Conservation (phyloP, 1,139 yeast species). For the Torulaspora globosa region DNA sequence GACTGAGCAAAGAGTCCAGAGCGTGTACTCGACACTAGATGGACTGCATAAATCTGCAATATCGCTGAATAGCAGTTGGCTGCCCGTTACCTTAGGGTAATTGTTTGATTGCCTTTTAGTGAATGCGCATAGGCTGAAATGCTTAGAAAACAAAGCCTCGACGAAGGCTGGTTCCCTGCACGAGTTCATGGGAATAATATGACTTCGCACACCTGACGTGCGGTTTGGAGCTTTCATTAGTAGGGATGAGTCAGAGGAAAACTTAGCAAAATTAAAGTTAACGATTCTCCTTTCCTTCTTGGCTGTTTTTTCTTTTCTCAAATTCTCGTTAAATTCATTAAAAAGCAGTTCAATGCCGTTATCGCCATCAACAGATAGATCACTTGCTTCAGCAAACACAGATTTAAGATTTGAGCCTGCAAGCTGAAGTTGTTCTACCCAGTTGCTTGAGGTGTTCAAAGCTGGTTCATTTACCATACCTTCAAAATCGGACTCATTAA, state of each 20-base stretch:
- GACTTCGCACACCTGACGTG: conserved; percentile 12
- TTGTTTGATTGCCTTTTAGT: conserved; percentile 25
- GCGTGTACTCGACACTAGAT: conserved; percentile 25
- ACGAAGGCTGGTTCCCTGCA: conserved; percentile 10
- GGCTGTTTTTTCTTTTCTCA: conserved; percentile 30
- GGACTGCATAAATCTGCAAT: conserved; percentile 19
- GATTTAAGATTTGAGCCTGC: conserved; percentile 52
- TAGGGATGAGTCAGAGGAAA: conserved; percentile 26
- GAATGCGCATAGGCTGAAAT: conserved; percentile 18
- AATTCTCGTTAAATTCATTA: conserved; percentile 44
- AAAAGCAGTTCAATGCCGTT: conserved; percentile 46
- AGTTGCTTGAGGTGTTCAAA: conserved; percentile 52
- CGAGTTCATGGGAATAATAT: conserved; percentile 4
- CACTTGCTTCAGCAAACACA: conserved; percentile 39
- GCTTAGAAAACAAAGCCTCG: conserved; percentile 19
- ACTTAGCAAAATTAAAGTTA: conserved; percentile 28
- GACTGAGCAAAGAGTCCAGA: conserved; percentile 54
- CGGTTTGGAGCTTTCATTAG: conserved; percentile 15
- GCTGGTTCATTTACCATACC: conserved; percentile 41
- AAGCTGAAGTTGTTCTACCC: conserved; percentile 60
- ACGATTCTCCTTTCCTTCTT: conserved; percentile 31
- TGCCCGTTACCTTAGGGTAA: conserved; percentile 37
- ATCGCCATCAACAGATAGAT: conserved; percentile 21
- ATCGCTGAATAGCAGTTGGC: conserved; percentile 24
- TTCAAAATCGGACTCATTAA: conserved; percentile 44